Base-by-base conservation (phyloP, 805 yeast species). In the Saccharomycopsis sp. region DNA sequence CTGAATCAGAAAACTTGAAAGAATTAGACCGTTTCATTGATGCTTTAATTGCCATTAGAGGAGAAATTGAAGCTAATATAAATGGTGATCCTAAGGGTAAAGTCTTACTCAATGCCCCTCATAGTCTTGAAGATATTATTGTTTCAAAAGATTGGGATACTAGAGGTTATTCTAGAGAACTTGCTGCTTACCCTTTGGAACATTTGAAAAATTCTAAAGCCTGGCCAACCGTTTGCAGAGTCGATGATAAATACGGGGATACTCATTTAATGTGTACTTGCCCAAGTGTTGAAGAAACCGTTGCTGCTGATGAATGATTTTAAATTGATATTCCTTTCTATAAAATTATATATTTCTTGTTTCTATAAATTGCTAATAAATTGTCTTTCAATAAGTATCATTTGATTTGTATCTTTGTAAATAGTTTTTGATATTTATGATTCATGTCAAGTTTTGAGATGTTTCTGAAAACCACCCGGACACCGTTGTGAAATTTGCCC, bases 211-310 rank as follows among this genome's bases (percentile, higher is more conserved):
- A 67, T 20, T 69, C 78, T 60, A 92, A 92, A 62, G 82, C 87
- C 58, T 92, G 98, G 98, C 97, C 98, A 29, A 69, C 87, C 0
- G 96, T 88, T 33, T 72, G 95, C 9, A 76, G 98, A 60, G 72
- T 89, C 40, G 95, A 92, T 58, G 98, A 92, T 57, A 81, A 94
- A 3, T 89, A 79, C 53, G 98, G 98, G 49, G 98, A 92, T 58
- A 67, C 79, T 71, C 79, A 92, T 63, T 69, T 89, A 60, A 67
- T 88, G 61, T 92, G 98, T 66, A 87, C 96, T 20, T 89, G 98
- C 64, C 92, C 92, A 25, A 69, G 81, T 3, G 89, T 83, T 31
- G 89, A 81, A 55, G 44, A 41, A 18, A 28, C 34, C n/a, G 44
- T 37, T 20, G 40, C 6, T 5, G 5, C 20, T 8, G 33, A 18